Conservation (phyloP, 2,329 filamentous ascomycete genomes). For the Trichophyton mentagrophytes region DNA sequence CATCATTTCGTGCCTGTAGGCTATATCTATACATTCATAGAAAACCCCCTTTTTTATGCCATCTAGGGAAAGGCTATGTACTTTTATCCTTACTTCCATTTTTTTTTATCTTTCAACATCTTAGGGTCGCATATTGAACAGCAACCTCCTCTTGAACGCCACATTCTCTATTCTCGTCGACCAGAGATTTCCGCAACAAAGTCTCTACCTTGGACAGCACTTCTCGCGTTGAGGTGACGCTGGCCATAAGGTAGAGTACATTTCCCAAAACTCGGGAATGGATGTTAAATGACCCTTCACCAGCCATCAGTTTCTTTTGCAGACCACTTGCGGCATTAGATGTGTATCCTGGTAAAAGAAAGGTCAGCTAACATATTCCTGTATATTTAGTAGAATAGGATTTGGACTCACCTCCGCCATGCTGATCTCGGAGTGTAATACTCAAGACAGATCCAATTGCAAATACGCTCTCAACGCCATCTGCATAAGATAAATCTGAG, state of each 20-base stretch:
- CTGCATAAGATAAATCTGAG: slow-evolving; percentile 43
- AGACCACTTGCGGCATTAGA: slow-evolving; percentile 43
- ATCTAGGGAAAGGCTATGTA: not conserved
- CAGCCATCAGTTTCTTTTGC: slow-evolving; percentile 37
- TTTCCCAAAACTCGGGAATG: slow-evolving; percentile 50
- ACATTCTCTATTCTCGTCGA: slow-evolving; percentile 7
- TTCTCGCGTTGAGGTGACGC: slow-evolving; percentile 37
- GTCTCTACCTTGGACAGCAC: slow-evolving; percentile 31
- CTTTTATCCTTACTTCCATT: not conserved
- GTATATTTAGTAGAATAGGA: not conserved
- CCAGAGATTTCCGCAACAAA: slow-evolving; percentile 26
- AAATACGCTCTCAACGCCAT: slow-evolving; percentile 52
- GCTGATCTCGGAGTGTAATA: slow-evolving; percentile 43
- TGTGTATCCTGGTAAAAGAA: slow-evolving; percentile 37
- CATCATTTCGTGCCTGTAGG: not conserved
- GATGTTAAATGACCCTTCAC: slow-evolving; percentile 33
- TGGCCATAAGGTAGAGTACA: slow-evolving; percentile 50
- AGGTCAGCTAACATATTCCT: slow-evolving; percentile 6
- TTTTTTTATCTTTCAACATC: not conserved
- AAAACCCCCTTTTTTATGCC: not conserved
- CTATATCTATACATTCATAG: slow-evolving; percentile 1
- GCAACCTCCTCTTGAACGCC: not conserved
- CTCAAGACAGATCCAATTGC: slow-evolving; percentile 64
- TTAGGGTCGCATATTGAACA: not conserved
- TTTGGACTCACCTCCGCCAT: slow-evolving; percentile 31